Base-by-base conservation (phyloP, 352 stramenopile genomes). In the Phytophthora palmivora region DNA sequence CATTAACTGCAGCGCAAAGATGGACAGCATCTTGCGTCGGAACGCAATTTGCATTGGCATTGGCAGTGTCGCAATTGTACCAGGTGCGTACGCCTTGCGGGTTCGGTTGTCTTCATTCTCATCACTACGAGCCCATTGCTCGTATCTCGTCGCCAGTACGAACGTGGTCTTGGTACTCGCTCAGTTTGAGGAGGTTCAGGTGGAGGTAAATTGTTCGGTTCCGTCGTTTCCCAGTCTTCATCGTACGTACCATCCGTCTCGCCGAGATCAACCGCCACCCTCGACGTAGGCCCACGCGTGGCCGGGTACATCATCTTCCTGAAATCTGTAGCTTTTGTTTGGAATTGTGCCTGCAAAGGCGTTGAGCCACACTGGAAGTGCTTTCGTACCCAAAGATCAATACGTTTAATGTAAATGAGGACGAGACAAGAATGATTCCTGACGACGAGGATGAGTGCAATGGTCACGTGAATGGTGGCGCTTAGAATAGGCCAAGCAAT, bases 1-100 rank as follows among this genome's bases (percentile, higher is more conserved):
- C 47, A 83, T 54, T 21, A 86, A 42, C 36, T 86, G 76, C 21
- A 78, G 18, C 24, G 72, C 72, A 37, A 81, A 83, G 14, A 86
- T 69, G 11, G 64, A 67, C 34, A 86, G 34, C 63, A 86, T 77
- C 28, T 81, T 83, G 21, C 68, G 68, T 0, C 76, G 74, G 41
- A 86, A 85, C 2, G 70, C 70, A 18, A 78, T 66, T 38, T 82
- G 76, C 58, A 82, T 70, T 2, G 61, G 30, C 21, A 85, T 49
- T 4, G 72, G 76, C 21, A 85, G 56, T 30, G 47, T 64, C 1
- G 69, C 64, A 37, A 77, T 77, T 42, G 69, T 72, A n/a, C 69
- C 69, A 18, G 51, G 49, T 4, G 64, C 64, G 9, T 62, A 70
- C 5, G 52, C 58, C 30, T 73, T 73, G 4, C 52, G 47, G 6